Evolutionary conservation across 257 asterid genomes (phyloP), one percentile per base, ranked within the genome.

Genomic region (Solanum pinnatisectum): DNA sequence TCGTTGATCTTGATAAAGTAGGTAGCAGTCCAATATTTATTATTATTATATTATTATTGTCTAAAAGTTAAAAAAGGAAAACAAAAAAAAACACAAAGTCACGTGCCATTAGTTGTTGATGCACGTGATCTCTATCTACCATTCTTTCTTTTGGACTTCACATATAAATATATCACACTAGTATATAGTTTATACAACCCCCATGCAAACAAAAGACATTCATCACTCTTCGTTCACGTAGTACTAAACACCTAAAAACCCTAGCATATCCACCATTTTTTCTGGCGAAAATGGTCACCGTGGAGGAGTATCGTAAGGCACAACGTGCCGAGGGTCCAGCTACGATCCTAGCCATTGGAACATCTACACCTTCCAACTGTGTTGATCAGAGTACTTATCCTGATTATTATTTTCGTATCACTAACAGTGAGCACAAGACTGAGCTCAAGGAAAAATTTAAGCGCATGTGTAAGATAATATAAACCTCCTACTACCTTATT

Each of bases 311-410:
- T 63, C 93, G 94, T 10, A 88, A 94, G 37, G 91, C 96, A 20
- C 97, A 94, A 87, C 87, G 98, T 63, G 98, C 98, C 0, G 94
- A 94, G 78, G 98, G 98, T 0, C 98, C 97, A 6, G 98, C 98
- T n/a, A 94, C 94, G 2, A 67, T 95, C 87, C 3, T 95, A 77
- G 98, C 98, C 6, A 95, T 95, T 8, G 98, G 98, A 11, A 95
- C 96, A 0, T 92, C 98, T 1, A 92, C 92, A 1, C 98, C 98
- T 1, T n/a, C 92, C 0, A 95, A 95, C 35, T 94, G 98, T 60
- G 92, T 94, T 4, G 95, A 95, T 10, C 98, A 95, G 86, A 91
- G 93, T 92, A 65, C 94, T 1, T 94, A 94, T 82, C 92, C 98
- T 1, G 98, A 95, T 60, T 94, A 88, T 87, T 95, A 94, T 76